Evolutionary conservation across 2,329 filamentous ascomycete genomes (phyloP).

Genomic region (Cordyceps javanica): DNA sequence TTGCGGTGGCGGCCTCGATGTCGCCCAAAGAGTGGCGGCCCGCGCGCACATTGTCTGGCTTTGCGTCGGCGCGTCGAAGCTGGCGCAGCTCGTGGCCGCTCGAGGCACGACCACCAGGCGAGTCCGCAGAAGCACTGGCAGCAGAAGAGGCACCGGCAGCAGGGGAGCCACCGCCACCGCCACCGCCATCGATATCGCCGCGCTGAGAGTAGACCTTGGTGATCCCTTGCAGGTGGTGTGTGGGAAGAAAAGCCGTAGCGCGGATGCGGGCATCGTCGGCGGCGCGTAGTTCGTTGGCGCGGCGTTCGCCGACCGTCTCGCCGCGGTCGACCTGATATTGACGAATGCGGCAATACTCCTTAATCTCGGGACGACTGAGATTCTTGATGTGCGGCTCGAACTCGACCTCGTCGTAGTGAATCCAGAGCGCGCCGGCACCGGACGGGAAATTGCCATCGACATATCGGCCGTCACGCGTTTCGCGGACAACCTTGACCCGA

Average conservation of each 20-base stretch:
- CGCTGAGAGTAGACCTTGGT: constrained; percentile 15
- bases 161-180: background rate
- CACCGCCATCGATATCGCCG: background rate
- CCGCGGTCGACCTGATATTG: constrained; percentile 51
- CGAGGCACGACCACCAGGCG: constrained; percentile 4
- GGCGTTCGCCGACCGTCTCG: constrained; percentile 42
- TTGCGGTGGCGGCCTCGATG: background rate
- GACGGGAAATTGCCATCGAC: constrained; percentile 54
- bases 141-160: too few relatives aligned
- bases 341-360: constrained; percentile 58
- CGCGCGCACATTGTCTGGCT: constrained; percentile 21
- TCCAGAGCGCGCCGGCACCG: constrained; percentile 56
- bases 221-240: constrained; percentile 3
- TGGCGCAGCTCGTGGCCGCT: constrained; percentile 37
- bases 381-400: constrained; percentile 50
- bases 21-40: constrained; percentile 23
- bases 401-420: constrained; percentile 55
- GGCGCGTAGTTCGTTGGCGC: constrained; percentile 45
- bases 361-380: constrained; percentile 49
- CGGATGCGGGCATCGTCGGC: constrained; percentile 45
- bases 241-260: constrained; percentile 23
- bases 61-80: constrained; percentile 34
- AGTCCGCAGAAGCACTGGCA: too few relatives aligned
- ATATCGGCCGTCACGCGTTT: constrained; percentile 54
- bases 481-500: constrained; percentile 53